phyloP scores from a whole-genome alignment of 2,329 filamentous ascomycete species.

The Stachybotrys elegans region DNA sequence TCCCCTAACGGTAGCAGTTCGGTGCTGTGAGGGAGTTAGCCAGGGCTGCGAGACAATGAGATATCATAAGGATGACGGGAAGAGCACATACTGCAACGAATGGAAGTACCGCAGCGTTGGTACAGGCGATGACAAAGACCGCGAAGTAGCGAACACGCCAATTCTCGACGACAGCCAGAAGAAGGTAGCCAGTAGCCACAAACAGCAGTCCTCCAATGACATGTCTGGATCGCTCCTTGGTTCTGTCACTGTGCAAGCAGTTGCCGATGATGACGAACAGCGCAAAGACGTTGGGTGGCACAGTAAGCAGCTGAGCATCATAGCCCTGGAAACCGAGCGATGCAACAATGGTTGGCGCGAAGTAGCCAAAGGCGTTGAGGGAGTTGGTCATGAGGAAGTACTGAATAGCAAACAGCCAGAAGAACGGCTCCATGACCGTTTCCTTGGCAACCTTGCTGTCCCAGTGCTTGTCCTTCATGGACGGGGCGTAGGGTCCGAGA shows the following conservation, averaged over 20 bases:
- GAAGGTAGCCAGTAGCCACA: slow-evolving; percentile 21
- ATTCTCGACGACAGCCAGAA: slow-evolving; percentile 22
- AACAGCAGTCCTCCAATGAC: slow-evolving; percentile 21
- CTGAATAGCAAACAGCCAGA: slow-evolving; percentile 25
- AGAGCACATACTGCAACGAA: slow-evolving; percentile 24
- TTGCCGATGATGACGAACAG: slow-evolving; percentile 26
- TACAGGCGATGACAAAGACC: slow-evolving; percentile 26
- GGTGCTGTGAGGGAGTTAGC: slow-evolving; percentile 14
- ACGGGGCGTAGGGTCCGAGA: slow-evolving; percentile 25
- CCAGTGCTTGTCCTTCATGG: slow-evolving; percentile 29
- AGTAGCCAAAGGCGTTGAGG: slow-evolving; percentile 29
- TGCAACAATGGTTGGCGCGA: slow-evolving; percentile 28
- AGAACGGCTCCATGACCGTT: slow-evolving; percentile 25
- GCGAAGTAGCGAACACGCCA: slow-evolving; percentile 25
- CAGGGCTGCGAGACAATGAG: not conserved
- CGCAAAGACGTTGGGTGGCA: slow-evolving; percentile 30
- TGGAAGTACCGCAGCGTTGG: slow-evolving; percentile 24
- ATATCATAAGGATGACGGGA: not conserved
- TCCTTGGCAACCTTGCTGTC: slow-evolving; percentile 23
- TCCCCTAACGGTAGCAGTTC: slow-evolving; percentile 25
- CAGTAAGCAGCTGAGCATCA: slow-evolving; percentile 28
- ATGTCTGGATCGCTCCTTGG: slow-evolving; percentile 25
- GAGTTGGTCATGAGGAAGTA: slow-evolving; percentile 29
- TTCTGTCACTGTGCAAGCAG: slow-evolving; percentile 24
- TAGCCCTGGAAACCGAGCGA: slow-evolving; percentile 26